phyloP scores from a whole-genome alignment of 352 stramenopile species.

The Phytopythium mirpurense region DNA sequence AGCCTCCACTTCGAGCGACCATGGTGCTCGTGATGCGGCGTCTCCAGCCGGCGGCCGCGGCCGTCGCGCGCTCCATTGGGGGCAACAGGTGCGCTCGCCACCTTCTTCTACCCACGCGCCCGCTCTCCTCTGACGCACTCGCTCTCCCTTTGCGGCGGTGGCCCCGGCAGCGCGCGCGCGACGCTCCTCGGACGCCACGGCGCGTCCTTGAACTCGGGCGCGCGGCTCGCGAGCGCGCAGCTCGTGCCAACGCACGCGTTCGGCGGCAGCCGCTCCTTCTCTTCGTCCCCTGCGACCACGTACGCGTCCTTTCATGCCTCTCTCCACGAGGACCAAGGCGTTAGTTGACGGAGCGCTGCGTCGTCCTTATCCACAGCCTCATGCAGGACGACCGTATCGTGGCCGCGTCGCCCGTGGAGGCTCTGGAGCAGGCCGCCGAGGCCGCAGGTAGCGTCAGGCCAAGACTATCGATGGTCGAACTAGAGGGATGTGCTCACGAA shows the following conservation, averaged over 20 bases:
- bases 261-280: slow-evolving; percentile 48
- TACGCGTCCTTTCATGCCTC: slow-evolving; percentile 10
- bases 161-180: not conserved
- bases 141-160: too few species aligned
- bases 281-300: slow-evolving; percentile 40
- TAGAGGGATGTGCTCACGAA: not conserved
- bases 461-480: not conserved
- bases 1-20: slow-evolving; percentile 1
- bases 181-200: slow-evolving; percentile 2
- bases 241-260: slow-evolving; percentile 38
- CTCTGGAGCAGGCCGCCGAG: slow-evolving; percentile 40
- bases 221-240: slow-evolving; percentile 40
- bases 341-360: not conserved
- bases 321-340: too few species aligned
- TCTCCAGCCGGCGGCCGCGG: slow-evolving; percentile 41
- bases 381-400: slow-evolving; percentile 41
- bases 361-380: slow-evolving; percentile 20
- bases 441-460: slow-evolving; percentile 12
- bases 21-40: slow-evolving; percentile 67
- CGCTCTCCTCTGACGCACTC: not conserved
- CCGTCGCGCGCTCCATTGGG: slow-evolving; percentile 20
- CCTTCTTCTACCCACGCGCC: not conserved
- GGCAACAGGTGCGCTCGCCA: slow-evolving; percentile 15
- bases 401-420: slow-evolving; percentile 37
- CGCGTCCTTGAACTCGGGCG: slow-evolving; percentile 6